Conservation (phyloP, 2,329 filamentous ascomycete species). For the Pseudogymnoascus sp. region DNA sequence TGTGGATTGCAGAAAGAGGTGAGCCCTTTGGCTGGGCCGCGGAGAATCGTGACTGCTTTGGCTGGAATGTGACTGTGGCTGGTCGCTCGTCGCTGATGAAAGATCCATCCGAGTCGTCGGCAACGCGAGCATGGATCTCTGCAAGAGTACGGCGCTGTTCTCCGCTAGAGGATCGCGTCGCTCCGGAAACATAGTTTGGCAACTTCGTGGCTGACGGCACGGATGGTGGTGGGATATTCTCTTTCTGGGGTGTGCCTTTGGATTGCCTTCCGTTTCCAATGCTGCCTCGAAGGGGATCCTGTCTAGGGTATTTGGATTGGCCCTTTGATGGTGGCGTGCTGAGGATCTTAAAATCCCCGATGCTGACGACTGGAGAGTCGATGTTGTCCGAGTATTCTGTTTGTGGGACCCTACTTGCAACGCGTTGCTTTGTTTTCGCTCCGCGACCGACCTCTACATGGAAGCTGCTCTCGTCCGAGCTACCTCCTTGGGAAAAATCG, state of each 20-base stretch:
- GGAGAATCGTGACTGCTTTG: conserved; percentile 50
- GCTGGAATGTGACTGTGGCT: conserved; percentile 33
- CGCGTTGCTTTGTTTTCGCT: conserved; percentile 26
- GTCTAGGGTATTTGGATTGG: conserved; percentile 1
- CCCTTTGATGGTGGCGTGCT: conserved; percentile 23
- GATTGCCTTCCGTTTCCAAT: conserved; percentile 8
- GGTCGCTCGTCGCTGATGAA: conserved; percentile 42
- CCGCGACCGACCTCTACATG: conserved; percentile 46
- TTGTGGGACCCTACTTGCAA: conserved; percentile 22
- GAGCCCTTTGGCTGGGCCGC: conserved; percentile 34
- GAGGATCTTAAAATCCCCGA: conserved; percentile 37
- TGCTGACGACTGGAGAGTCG: conserved; percentile 34
- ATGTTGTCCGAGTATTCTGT: conserved; percentile 42
- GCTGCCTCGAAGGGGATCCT: conserved; percentile 8
- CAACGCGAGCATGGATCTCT: conserved; percentile 48
- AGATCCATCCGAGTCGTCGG: conserved; percentile 45
- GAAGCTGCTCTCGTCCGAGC: conserved; percentile 36
- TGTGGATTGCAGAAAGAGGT: conserved; percentile 31
- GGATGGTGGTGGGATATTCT: conserved; percentile 27
- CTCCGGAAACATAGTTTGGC: conserved; percentile 22
- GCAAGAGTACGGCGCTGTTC: conserved; percentile 42
- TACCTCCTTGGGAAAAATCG: conserved; percentile 38
- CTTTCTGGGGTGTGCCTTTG: conserved; percentile 28
- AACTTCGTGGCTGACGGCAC: background rate
- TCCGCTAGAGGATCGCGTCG: conserved; percentile 27